Evolutionary conservation across 345 rosid species (phyloP).

Genomic region (Syzygium aromaticum): DNA sequence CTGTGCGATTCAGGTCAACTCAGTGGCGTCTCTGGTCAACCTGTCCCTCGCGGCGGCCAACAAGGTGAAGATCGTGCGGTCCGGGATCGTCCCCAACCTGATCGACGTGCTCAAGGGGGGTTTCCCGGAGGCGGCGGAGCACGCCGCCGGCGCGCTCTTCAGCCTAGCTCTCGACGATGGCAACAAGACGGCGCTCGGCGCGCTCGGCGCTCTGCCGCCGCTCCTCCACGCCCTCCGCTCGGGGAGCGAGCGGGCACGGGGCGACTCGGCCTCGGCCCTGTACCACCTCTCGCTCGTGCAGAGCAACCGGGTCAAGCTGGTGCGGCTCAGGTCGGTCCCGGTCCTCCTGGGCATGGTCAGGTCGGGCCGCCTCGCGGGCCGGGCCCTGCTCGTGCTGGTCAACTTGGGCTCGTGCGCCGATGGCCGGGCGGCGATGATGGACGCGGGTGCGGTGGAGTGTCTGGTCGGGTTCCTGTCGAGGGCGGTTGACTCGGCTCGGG

Average conservation of each 20-base stretch:
- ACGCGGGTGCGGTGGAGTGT: constrained; percentile 73
- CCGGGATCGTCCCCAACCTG: constrained; percentile 66
- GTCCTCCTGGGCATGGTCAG: constrained; percentile 43
- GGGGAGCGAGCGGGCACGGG: constrained; percentile 49
- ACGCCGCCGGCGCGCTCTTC: constrained; percentile 70
- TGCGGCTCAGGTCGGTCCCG: constrained; percentile 55
- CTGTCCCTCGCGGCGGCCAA: constrained; percentile 59
- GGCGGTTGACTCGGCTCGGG: constrained; percentile 34
- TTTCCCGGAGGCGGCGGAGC: constrained; percentile 65
- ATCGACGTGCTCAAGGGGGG: constrained; percentile 69
- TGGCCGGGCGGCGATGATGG: constrained; percentile 58
- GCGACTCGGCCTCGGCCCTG: constrained; percentile 75
- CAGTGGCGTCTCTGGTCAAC: constrained; percentile 71
- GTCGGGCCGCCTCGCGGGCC: constrained; percentile 39
- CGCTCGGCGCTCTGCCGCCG: constrained; percentile 75
- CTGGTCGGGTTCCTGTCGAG: constrained; percentile 38
- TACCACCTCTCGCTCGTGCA: constrained; percentile 73
- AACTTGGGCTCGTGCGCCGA: constrained; percentile 46
- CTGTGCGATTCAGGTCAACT: constrained; percentile 53
- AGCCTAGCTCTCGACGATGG: constrained; percentile 72
- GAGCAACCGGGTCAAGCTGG: constrained; percentile 53
- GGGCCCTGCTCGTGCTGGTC: constrained; percentile 42
- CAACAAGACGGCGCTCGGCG: constrained; percentile 85
- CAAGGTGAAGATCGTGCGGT: constrained; percentile 74
- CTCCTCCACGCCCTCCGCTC: constrained; percentile 52